Percentiles rank a stretch among this genome's conserved stretches.
phyloP scores from a whole-genome alignment of 495 filamentous ascomycete genomes.

The Mytilinidion resinicola region DNA sequence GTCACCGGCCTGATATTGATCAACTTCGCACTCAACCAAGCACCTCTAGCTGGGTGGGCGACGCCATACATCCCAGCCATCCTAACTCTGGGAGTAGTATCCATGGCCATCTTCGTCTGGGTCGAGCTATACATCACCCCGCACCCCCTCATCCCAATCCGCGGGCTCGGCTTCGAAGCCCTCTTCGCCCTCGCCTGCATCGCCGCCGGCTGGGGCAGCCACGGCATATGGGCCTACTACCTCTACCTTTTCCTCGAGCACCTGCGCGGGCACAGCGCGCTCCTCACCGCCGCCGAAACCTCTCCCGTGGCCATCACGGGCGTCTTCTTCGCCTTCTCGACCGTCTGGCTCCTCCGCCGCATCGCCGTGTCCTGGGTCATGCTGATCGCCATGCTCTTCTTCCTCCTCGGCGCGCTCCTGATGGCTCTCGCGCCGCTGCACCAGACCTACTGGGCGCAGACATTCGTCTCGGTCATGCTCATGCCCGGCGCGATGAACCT shows the following conservation, averaged over 20 bases:
- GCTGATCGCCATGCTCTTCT: constrained; percentile 44
- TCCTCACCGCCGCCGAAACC: constrained; percentile 41
- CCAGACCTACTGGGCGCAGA: constrained; percentile 50
- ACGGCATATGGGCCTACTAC: constrained; percentile 47
- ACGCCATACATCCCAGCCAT: constrained; percentile 44
- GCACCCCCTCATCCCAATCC: constrained; percentile 44
- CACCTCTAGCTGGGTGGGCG: constrained; percentile 43
- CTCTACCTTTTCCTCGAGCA: constrained; percentile 41
- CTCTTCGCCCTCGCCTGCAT: constrained; percentile 45
- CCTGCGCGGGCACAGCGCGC: constrained; percentile 36
- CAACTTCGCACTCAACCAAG: constrained; percentile 51
- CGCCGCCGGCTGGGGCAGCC: constrained; percentile 44
- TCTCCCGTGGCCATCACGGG: constrained; percentile 41
- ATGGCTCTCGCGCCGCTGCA: constrained; percentile 42
- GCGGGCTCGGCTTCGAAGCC: constrained; percentile 38
- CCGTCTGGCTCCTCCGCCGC: constrained; percentile 42
- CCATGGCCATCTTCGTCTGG: constrained; percentile 40
- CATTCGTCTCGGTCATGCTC: constrained; percentile 51
- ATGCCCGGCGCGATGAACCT: constrained; percentile 62
- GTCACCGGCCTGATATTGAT: constrained; percentile 40
- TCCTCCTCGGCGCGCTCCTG: constrained; percentile 41
- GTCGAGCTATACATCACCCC: constrained; percentile 38
- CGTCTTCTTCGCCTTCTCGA: constrained; percentile 40
- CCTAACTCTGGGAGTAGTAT: constrained; percentile 42
- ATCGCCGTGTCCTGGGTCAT: constrained; percentile 44